Percentiles rank a stretch among this genome's conserved stretches.
Conservation (phyloP, 73 alveolate genomes). For the Paramecium octaurelia region DNA sequence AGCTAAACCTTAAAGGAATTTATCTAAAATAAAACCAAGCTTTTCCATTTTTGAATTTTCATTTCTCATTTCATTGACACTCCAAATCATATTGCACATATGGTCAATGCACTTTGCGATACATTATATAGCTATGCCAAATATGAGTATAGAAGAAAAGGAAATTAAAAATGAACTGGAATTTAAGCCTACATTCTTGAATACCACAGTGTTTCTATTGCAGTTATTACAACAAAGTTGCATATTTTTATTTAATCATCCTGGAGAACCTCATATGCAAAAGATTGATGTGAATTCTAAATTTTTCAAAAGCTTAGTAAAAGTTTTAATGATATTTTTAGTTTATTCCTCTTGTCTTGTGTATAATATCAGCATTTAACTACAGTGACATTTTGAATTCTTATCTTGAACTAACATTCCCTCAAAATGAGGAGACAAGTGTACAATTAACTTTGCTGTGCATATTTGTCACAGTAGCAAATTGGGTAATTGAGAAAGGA, state of each 20-base stretch:
- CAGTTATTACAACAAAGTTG: slow-evolving; percentile 9
- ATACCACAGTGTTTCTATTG: slow-evolving; percentile 81
- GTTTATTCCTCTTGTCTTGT: slow-evolving; percentile 18
- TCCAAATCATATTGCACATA: neutral
- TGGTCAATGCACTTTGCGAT: slow-evolving; percentile 25
- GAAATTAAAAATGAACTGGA: slow-evolving; percentile 18
- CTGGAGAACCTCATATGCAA: slow-evolving; percentile 45
- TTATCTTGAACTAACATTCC: slow-evolving; percentile 17
- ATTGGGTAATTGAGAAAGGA: neutral
- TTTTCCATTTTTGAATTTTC: slow-evolving; percentile 29
- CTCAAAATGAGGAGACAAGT: neutral
- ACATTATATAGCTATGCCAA: slow-evolving; percentile 13
- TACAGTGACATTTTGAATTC: neutral
- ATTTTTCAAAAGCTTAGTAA: slow-evolving; percentile 32
- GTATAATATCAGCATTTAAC: slow-evolving; percentile 15
- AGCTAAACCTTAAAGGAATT: slow-evolving; percentile 28
- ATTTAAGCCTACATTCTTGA: slow-evolving; percentile 88
- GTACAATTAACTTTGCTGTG: neutral
- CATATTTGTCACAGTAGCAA: neutral
- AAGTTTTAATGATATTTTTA: neutral
- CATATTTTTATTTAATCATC: slow-evolving; percentile 30
- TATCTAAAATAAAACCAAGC: slow-evolving; percentile 32
- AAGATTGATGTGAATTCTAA: neutral
- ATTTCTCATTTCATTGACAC: neutral
- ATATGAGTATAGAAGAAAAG: neutral